Base-by-base conservation (phyloP, 2,329 filamentous ascomycete genomes). In the Pseudogymnoascus sp. region DNA sequence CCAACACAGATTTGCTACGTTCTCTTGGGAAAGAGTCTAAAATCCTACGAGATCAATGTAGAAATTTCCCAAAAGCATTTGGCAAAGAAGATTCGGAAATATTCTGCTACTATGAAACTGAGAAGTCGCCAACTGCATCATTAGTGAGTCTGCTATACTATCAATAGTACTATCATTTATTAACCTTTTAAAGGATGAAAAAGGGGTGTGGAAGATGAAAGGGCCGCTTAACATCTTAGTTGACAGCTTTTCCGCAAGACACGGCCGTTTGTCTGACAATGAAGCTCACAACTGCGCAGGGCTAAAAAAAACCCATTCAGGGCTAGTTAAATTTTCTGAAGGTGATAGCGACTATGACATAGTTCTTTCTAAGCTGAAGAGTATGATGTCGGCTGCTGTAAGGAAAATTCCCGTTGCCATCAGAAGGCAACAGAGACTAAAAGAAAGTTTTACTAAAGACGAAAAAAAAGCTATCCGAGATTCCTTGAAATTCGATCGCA, bases 51-150 rank as follows among this genome's bases (percentile, higher is more conserved):
- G n/a, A n/a, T n/a, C n/a, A n/a, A n/a, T n/a, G n/a, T n/a, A n/a
- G n/a, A n/a, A n/a, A 48, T 14, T 67, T 67, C 36, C 41, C 39
- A 11, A 51, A 60, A 31, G 62, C 28, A 28, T 67, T 67, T 25
- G 37, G 21, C 4, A 60, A 25, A 14, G 31, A 39, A 34, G 51
- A 63, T 28, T 63, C 63, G 5, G 51, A 63, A 19, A 63, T 67
- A 14, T 37, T 63, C 16, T 67, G 45, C 31, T 66, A 67, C 23
- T 67, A 66, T 31, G 66, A 67, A 60, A 67, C 65, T 1, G 41
- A 60, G 21, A 21, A 19, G 54, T 67, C 66, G 13, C 63, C 28
- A 28, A 66, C 66, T 4, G 65, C 66, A 11, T 28, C 43, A 14
- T 23, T 23, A 37, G 64, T 66, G 23, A 62, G 64, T 21, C 45